phyloP scores from a whole-genome alignment of 2,329 filamentous ascomycete genomes.

The Trichoderma citrinoviride region DNA sequence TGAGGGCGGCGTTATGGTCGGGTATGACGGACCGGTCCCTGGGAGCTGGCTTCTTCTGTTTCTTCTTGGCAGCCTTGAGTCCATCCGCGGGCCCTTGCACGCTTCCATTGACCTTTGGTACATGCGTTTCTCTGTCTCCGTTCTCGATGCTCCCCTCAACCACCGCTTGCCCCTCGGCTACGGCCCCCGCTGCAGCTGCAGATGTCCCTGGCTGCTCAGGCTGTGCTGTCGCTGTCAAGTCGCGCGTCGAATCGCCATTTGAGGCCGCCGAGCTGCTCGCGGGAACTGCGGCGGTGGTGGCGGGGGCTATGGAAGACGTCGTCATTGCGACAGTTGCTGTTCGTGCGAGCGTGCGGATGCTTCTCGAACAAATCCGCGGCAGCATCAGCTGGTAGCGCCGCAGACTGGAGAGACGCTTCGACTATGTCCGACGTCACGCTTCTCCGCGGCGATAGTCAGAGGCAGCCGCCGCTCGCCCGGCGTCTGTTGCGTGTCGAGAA shows the following conservation, averaged over 20 bases:
- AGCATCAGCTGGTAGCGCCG: slow-evolving; percentile 23
- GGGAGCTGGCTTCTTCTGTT: slow-evolving; percentile 5
- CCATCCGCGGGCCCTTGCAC: not conserved
- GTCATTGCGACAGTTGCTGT: slow-evolving; percentile 24
- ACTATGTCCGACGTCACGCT: not conserved
- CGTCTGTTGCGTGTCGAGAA: not conserved
- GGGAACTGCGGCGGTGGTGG: slow-evolving; percentile 20
- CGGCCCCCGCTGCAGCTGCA: not conserved
- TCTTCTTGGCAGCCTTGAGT: slow-evolving; percentile 1
- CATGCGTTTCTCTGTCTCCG: not conserved
- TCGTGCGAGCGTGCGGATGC: slow-evolving; percentile 20
- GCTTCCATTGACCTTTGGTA: not conserved
- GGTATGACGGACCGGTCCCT: slow-evolving; percentile 21
- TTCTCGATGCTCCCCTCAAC: not conserved
- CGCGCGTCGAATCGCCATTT: not conserved
- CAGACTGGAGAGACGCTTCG: not conserved
- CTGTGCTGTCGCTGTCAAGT: not conserved
- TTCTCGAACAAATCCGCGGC: slow-evolving; percentile 22
- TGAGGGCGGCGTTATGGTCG: slow-evolving; percentile 29
- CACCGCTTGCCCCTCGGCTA: not conserved
- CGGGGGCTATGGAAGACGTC: not conserved
- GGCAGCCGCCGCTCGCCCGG: slow-evolving; percentile 8
- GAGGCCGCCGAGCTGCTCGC: slow-evolving; percentile 10
- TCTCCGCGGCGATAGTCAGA: not conserved
- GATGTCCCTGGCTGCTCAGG: not conserved